Conservation (phyloP, 2,329 filamentous ascomycete genomes). For the Phialemoniopsis sp. region DNA sequence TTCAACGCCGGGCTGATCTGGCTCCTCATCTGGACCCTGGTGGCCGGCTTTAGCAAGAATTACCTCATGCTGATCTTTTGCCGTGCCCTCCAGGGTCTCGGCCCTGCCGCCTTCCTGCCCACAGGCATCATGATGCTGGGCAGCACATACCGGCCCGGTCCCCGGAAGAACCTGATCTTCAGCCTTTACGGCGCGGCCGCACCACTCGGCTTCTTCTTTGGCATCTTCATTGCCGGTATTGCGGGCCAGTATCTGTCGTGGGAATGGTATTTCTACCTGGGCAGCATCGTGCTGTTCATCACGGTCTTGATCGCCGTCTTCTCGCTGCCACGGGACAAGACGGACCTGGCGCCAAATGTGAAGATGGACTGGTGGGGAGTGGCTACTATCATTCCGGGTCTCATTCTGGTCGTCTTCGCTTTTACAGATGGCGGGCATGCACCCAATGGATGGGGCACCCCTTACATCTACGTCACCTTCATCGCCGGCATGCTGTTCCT, state of each 20-base stretch:
- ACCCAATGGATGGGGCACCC: slow-evolving; percentile 65
- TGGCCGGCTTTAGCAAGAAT: slow-evolving; percentile 51
- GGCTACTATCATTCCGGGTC: slow-evolving; percentile 55
- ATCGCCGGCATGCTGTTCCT: slow-evolving; percentile 59
- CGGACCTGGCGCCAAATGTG: slow-evolving; percentile 9
- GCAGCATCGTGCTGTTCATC: slow-evolving; percentile 36
- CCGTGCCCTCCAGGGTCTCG: slow-evolving; percentile 68
- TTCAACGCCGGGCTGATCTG: slow-evolving; percentile 56
- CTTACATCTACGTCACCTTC: slow-evolving; percentile 66
- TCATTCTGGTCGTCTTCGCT: slow-evolving; percentile 69
- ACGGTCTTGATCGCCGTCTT: slow-evolving; percentile 38
- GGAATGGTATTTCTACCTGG: slow-evolving; percentile 70
- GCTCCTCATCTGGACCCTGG: slow-evolving; percentile 64
- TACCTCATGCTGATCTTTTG: slow-evolving; percentile 67
- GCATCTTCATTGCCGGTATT: slow-evolving; percentile 64
- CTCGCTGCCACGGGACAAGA: slow-evolving; percentile 29
- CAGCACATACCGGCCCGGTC: slow-evolving; percentile 64
- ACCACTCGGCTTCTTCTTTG: slow-evolving; percentile 55
- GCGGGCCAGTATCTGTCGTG: slow-evolving; percentile 56
- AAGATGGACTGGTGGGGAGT: slow-evolving; percentile 68
- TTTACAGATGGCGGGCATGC: slow-evolving; percentile 71
- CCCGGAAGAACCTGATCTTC: slow-evolving; percentile 66
- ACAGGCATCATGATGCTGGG: slow-evolving; percentile 66
- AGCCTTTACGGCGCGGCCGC: slow-evolving; percentile 55
- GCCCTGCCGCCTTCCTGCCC: slow-evolving; percentile 67